Conservation (phyloP, 257 asterid species). For the Rhazya stricta region DNA sequence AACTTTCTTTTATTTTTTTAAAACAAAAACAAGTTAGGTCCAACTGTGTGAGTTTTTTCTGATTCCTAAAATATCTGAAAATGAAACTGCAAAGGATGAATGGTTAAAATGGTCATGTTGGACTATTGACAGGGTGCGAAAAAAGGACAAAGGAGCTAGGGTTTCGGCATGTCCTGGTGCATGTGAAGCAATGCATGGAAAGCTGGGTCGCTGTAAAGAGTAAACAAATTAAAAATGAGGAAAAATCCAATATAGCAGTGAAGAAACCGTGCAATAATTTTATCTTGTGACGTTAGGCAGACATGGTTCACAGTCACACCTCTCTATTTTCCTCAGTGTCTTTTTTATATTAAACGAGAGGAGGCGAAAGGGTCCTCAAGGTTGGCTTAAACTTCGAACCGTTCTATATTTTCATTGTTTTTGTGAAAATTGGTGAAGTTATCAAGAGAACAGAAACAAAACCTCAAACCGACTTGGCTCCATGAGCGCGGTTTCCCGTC, state of each 20-base stretch:
- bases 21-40: no score
- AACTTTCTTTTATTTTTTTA: no score
- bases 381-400: conserved; percentile 40
- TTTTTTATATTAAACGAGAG: conserved; percentile 26
- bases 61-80: not conserved
- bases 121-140: not conserved
- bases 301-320: conserved; percentile 36
- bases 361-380: conserved; percentile 27
- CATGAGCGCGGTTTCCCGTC: not conserved
- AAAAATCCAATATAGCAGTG: conserved; percentile 26
- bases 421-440: not conserved
- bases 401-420: not conserved
- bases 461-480: conserved; percentile 8
- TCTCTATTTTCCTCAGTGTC: not conserved
- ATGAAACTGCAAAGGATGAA: not conserved
- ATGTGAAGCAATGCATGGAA: conserved; percentile 41
- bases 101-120: conserved; percentile 9
- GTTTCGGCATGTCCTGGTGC: conserved; percentile 27
- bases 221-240: conserved; percentile 7
- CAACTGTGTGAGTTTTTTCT: no score
- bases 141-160: conserved; percentile 10
- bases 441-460: not conserved
- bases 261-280: conserved; percentile 20
- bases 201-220: conserved; percentile 24
- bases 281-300: conserved; percentile 40